Conservation (phyloP, 441 rosid genomes). For the Syzygium syzygioides region DNA sequence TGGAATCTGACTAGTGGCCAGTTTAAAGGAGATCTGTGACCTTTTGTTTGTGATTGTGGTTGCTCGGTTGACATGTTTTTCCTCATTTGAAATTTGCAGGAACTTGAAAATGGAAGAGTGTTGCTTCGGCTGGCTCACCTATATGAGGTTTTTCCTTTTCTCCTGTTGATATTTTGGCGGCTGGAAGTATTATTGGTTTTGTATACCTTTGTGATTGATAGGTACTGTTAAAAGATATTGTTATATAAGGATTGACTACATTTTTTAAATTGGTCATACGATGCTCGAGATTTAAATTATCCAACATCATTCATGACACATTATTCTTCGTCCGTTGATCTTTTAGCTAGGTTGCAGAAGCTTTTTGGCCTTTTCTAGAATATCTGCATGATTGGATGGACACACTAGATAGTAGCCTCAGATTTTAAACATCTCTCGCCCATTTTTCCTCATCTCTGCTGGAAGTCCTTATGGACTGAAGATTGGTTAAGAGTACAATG, state of each 20-base stretch:
- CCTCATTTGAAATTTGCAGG: constrained; percentile 27
- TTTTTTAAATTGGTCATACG: neutral
- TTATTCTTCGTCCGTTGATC: neutral
- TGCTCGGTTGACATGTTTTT: neutral
- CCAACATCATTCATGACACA: neutral
- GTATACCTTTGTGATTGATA: neutral
- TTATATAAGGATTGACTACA: neutral
- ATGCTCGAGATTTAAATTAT: neutral
- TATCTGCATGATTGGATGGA: neutral
- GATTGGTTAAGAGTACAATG: neutral
- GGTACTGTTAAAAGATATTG: neutral
- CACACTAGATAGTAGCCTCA: neutral
- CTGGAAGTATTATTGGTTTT: neutral
- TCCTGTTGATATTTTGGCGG: neutral
- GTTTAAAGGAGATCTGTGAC: neutral
- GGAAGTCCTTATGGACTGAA: neutral
- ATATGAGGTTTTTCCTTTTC: constrained; percentile 35
- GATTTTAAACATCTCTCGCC: neutral
- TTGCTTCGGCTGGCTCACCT: constrained; percentile 70
- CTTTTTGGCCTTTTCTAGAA: neutral
- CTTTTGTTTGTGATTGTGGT: neutral
- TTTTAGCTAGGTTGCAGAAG: neutral
- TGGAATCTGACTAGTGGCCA: neutral
- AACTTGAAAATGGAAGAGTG: constrained; percentile 49
- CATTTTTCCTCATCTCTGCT: neutral